A percentile compares a stretch with the other conserved stretches of the same genome.
Evolutionary conservation across 1,139 yeast genomes (phyloP).

Genomic region (Suzukiozyma palmioleophila): DNA sequence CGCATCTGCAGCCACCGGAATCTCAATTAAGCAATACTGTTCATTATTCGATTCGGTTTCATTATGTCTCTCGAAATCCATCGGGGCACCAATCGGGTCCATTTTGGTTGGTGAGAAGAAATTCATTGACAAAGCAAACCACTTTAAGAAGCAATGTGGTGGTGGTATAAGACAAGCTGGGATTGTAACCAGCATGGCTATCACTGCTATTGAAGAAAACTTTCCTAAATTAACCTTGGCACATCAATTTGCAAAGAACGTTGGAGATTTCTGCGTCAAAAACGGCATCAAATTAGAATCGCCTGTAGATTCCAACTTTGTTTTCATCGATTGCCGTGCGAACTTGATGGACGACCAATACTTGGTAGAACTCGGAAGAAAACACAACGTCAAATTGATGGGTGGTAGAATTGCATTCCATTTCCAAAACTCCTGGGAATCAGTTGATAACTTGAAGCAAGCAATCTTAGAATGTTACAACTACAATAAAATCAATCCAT

Average conservation of each 20-base stretch:
- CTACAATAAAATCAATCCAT: slow-evolving; percentile 30
- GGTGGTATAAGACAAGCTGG: slow-evolving; percentile 95
- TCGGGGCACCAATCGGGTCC: slow-evolving; percentile 95
- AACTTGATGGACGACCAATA: slow-evolving; percentile 57
- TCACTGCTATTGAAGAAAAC: slow-evolving; percentile 71
- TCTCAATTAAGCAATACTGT: slow-evolving; percentile 69
- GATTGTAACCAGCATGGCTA: slow-evolving; percentile 76
- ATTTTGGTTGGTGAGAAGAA: slow-evolving; percentile 67
- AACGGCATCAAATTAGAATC: slow-evolving; percentile 50
- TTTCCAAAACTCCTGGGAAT: slow-evolving; percentile 66
- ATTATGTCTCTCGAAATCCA: slow-evolving; percentile 81
- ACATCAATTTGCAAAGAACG: slow-evolving; percentile 63
- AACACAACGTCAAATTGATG: slow-evolving; percentile 62
- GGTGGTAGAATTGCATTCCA: slow-evolving; percentile 84
- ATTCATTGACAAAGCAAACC: slow-evolving; percentile 70
- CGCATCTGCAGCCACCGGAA: slow-evolving; percentile 73
- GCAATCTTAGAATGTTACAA: slow-evolving; percentile 58
- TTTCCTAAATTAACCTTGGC: slow-evolving; percentile 57
- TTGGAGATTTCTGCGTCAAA: slow-evolving; percentile 58
- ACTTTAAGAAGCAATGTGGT: slow-evolving; percentile 89
- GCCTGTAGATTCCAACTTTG: slow-evolving; percentile 86
- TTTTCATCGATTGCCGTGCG: slow-evolving; percentile 63
- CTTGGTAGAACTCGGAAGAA: slow-evolving; percentile 52
- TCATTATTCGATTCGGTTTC: slow-evolving; percentile 82
- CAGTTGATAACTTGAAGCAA: slow-evolving; percentile 60